Base-by-base conservation (phyloP, 768 basidiomycete genomes). In the Holtermanniella nyarrowii region DNA sequence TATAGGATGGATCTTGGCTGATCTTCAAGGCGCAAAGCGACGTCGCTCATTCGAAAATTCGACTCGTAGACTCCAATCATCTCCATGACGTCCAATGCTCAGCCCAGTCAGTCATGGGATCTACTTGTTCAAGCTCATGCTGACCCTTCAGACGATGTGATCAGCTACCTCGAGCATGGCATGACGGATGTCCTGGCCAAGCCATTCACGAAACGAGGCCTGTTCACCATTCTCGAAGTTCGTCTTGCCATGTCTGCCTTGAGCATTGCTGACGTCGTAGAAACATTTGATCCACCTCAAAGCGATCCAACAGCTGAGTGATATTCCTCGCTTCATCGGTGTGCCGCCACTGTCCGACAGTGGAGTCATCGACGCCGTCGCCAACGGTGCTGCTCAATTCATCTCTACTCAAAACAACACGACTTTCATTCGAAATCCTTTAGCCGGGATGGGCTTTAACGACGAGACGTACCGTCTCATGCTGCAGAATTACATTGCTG, bases 121-220 rank as follows among this genome's bases (percentile, higher is more conserved):
- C 25, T 42, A n/a, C 22, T 4, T 40, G 22, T 7, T 12, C 42
- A 21, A 3, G 23, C 43, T n/a, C n/a, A 40, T 3, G 3, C 24
- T 41, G 20, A 1, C 4, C 22, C 24, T 16, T 26, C 49, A 67
- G 66, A 65, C 61, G 68, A 66, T 41, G 62, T 67, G 49, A 55
- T 58, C 43, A 63, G 64, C 27, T 70, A 62, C 46, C 41, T 62
- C 20, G 57, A 56, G 20, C 55, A 58, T 14, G 85, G 90, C 16
- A 96, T 96, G 91, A 96, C 91, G 71, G 91, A 96, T 72, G 85
- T 95, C 52, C 75, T 97, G 16, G 86, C 90, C 5, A 97, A 97
- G 71, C 93, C 93, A 2, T 97, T 97, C 74, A 93, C 87, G n/a
- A 88, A 88, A 69, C 82, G 90, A 65, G 85, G 86, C 14, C 74